phyloP scores from a whole-genome alignment of 495 filamentous ascomycete genomes.

The Penicillium desertorum region DNA sequence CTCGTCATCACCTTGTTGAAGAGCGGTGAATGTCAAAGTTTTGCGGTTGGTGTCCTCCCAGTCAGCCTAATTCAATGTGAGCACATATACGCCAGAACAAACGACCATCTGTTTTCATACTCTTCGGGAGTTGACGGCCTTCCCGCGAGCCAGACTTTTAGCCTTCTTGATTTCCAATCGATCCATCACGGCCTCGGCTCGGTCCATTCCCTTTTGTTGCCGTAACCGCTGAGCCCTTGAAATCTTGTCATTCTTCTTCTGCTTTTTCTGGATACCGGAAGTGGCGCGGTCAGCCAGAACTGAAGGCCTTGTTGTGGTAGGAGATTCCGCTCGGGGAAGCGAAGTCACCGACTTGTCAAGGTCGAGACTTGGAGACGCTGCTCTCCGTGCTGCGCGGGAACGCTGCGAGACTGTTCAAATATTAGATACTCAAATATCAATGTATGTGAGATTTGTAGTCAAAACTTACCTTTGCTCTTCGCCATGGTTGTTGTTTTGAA shows the following conservation, averaged over 20 bases:
- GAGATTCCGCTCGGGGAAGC: conserved; percentile 55
- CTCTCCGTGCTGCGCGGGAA: conserved; percentile 73
- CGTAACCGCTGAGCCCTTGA: conserved; percentile 65
- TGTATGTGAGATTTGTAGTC: neutral
- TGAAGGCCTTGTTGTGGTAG: conserved; percentile 52
- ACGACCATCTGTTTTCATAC: conserved; percentile 27
- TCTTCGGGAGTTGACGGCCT: conserved; percentile 51
- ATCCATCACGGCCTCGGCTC: conserved; percentile 68
- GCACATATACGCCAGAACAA: conserved; percentile 9
- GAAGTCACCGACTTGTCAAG: conserved; percentile 72
- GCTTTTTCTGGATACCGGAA: conserved; percentile 67
- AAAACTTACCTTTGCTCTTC: conserved; percentile 47
- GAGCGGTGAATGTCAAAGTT: conserved; percentile 30
- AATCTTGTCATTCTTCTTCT: conserved; percentile 56
- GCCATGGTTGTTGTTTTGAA: conserved; percentile 47
- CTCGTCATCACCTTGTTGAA: conserved; percentile 27
- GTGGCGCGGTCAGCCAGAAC: conserved; percentile 58
- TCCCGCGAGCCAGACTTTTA: conserved; percentile 61
- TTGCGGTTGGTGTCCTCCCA: conserved; percentile 48
- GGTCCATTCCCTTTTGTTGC: conserved; percentile 70
- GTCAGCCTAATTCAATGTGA: conserved; percentile 36
- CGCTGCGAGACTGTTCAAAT: conserved; percentile 50
- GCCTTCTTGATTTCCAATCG: conserved; percentile 67
- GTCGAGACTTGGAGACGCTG: conserved; percentile 67
- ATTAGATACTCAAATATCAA: conserved; percentile 21